phyloP scores from a whole-genome alignment of 2,329 filamentous ascomycete genomes.

The Chalaropsis ovoidea region DNA sequence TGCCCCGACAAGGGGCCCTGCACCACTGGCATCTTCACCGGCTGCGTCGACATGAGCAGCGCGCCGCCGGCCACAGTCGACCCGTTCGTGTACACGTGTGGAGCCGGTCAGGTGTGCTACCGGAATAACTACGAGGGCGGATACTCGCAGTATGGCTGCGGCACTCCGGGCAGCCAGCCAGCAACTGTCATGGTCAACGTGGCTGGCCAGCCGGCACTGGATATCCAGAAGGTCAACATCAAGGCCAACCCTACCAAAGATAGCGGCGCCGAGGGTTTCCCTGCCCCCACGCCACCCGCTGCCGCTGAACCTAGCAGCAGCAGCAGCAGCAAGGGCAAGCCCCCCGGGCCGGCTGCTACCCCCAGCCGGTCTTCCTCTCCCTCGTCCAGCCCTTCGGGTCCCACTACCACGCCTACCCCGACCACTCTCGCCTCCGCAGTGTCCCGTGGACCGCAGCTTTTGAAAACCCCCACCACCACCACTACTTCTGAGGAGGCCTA shows the following conservation, averaged over 20 bases:
- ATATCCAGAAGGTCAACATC: constrained; percentile 30
- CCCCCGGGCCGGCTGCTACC: not conserved
- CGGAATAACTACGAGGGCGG: constrained; percentile 46
- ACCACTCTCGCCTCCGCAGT: not conserved
- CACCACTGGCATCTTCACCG: constrained; percentile 47
- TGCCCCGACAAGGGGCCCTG: constrained; percentile 45
- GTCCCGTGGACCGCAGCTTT: constrained; percentile 14
- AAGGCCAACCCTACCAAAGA: constrained; percentile 34
- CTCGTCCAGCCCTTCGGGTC: not conserved
- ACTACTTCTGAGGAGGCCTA: constrained; percentile 24
- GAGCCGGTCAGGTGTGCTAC: constrained; percentile 44
- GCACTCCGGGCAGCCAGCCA: constrained; percentile 39
- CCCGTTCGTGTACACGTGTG: constrained; percentile 48
- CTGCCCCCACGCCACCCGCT: constrained; percentile 1
- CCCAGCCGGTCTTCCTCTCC: constrained; percentile 5
- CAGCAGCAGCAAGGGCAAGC: not conserved
- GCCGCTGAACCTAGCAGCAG: not conserved
- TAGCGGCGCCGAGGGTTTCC: constrained; percentile 31
- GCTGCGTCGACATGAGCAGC: constrained; percentile 46
- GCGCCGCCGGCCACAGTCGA: constrained; percentile 42
- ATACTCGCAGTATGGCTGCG: constrained; percentile 49
- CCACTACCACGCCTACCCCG: not conserved
- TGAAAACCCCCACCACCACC: constrained; percentile 9
- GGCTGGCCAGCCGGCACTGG: constrained; percentile 34
- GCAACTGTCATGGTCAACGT: constrained; percentile 42